A percentile compares a stretch with the other conserved stretches of the same genome.
Evolutionary conservation across 371 early-diverging fungal genomes (phyloP).

Genomic region (Lichtheimia hyalospora): DNA sequence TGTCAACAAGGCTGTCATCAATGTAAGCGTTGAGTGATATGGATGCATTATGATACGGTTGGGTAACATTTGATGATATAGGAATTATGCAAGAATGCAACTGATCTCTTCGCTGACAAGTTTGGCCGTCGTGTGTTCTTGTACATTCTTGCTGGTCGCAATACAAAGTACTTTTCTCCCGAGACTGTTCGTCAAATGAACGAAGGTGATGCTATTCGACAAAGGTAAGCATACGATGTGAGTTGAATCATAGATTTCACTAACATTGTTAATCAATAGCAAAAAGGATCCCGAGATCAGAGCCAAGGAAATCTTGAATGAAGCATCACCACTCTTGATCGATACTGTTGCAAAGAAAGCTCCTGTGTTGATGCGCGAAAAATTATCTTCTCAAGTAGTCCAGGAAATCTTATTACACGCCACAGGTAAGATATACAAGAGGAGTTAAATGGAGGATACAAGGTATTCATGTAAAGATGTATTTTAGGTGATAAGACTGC

Average conservation of each 20-base stretch:
- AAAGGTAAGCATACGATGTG: conserved; percentile 25
- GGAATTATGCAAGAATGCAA: conserved; percentile 57
- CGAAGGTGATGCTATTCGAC: conserved; percentile 64
- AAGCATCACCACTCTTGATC: conserved; percentile 60
- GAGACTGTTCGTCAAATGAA: conserved; percentile 64
- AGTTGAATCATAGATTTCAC: too few relatives aligned
- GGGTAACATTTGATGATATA: conserved; percentile 2
- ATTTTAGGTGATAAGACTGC: conserved; percentile 42
- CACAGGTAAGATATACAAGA: conserved; percentile 21
- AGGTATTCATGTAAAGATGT: too few relatives aligned
- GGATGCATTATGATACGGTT: too few relatives aligned
- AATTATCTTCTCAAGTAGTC: conserved; percentile 69
- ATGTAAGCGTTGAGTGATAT: conserved; percentile 27
- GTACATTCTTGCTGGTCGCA: conserved; percentile 74
- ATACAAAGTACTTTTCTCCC: conserved; percentile 67
- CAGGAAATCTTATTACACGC: conserved; percentile 73
- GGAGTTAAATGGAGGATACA: too few relatives aligned
- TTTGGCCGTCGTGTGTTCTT: conserved; percentile 75
- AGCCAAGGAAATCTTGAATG: conserved; percentile 60
- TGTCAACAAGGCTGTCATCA: conserved; percentile 72
- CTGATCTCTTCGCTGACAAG: conserved; percentile 65
- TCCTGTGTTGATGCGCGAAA: conserved; percentile 54
- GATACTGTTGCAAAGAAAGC: conserved; percentile 59
- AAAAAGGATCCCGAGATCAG: conserved; percentile 73
- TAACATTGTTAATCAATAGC: conserved; percentile 31